Evolutionary conservation across 2,329 filamentous ascomycete genomes (phyloP).

Genomic region (Colletotrichum zoysiae): DNA sequence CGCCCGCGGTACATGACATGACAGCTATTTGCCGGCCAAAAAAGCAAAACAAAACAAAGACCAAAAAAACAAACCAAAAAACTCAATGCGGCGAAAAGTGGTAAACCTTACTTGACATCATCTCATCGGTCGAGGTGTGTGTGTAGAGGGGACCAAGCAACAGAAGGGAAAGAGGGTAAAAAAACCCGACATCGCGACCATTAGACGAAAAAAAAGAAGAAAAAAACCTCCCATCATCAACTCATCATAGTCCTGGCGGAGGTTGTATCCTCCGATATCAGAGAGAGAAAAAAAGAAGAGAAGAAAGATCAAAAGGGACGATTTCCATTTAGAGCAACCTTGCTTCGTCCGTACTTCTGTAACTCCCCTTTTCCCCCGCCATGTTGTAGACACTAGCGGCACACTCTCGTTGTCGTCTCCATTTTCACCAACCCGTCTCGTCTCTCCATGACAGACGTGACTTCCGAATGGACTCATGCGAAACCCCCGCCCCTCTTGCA

Average conservation of each 20-base stretch:
- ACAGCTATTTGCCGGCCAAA: constrained; percentile 23
- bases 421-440: not conserved
- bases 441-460: constrained; percentile 14
- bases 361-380: not conserved
- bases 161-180: not conserved
- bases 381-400: constrained; percentile 5
- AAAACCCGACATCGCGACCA: not conserved
- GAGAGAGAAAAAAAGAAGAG: too few relatives aligned
- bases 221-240: not conserved
- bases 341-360: constrained; percentile 3
- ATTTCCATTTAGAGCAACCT: constrained; percentile 1
- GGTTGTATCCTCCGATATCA: not conserved
- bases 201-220: not conserved
- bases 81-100: not conserved
- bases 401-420: constrained; percentile 17
- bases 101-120: constrained; percentile 1
- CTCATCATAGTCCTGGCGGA: not conserved
- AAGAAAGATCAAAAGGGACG: not conserved
- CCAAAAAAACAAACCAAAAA: not conserved
- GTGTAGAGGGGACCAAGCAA: not conserved
- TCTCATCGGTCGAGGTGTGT: not conserved
- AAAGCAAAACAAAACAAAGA: constrained; percentile 3
- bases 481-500: not conserved
- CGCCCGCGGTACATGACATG: constrained; percentile 30
- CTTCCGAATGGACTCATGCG: constrained; percentile 19